A percentile compares a stretch with the other conserved stretches of the same genome.
Evolutionary conservation across 1,139 yeast species (phyloP).

Genomic region (Meyerozyma sp.): DNA sequence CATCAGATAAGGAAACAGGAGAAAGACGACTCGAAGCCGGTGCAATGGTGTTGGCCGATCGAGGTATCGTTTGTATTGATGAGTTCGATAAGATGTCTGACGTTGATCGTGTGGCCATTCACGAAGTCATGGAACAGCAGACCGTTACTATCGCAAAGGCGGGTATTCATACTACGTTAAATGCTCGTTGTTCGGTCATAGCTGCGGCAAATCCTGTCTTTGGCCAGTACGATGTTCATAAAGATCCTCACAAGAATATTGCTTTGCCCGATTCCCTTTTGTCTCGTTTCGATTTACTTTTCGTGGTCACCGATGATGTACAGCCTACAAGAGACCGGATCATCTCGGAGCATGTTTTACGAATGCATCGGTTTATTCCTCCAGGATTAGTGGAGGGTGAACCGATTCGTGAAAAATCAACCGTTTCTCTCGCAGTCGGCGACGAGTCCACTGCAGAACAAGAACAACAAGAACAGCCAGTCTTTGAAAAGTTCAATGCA

Average conservation of each 20-base stretch:
- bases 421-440: conserved; percentile 76
- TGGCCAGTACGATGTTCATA: conserved; percentile 94
- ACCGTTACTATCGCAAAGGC: conserved; percentile 98
- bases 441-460: conserved; percentile 48
- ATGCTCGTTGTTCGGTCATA: conserved; percentile 94
- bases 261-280: conserved; percentile 94
- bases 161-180: conserved; percentile 93
- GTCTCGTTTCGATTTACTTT: conserved; percentile 93
- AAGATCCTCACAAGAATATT: conserved; percentile 94
- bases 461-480: conserved; percentile 49
- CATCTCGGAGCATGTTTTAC: conserved; percentile 89
- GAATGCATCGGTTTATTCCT: conserved; percentile 88
- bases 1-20: conserved; percentile 94
- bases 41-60: conserved; percentile 97
- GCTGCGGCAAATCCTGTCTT: conserved; percentile 99
- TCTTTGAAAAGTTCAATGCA: conserved; percentile 80
- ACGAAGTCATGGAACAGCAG: conserved; percentile 99
- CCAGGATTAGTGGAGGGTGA: conserved; percentile 92
- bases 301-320: conserved; percentile 94
- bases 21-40: conserved; percentile 97
- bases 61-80: conserved; percentile 97
- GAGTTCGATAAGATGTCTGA: conserved; percentile 98
- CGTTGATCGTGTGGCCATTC: conserved; percentile 94
- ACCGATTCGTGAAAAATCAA: conserved; percentile 77
- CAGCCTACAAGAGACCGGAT: conserved; percentile 79